Base-by-base conservation (phyloP, 179 eudicot species). In the Spergularia azorica region DNA sequence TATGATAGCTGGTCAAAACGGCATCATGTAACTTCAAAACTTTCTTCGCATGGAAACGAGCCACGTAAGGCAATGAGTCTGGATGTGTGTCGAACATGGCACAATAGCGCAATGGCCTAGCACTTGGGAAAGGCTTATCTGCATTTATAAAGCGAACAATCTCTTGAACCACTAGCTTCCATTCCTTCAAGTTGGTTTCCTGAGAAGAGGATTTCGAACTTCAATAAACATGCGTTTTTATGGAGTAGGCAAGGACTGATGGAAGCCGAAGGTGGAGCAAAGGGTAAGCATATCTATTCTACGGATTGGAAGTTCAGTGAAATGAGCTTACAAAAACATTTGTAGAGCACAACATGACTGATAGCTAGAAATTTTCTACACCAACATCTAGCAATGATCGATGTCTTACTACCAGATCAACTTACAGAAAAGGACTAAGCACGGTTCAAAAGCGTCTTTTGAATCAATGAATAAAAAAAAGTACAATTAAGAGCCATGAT, bases 21-120 rank as follows among this genome's bases (percentile, higher is more conserved):
- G 97, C 98, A 79, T 93, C 97, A 79, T 86, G 90, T 80, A 93
- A 88, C 80, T 89, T 95, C 58, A 91, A 83, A 74, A 91, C 85
- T 83, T 92, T 93, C 78, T 90, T 95, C 50, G 98, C 97, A 87
- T 95, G 97, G 66, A 87, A 95, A 75, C 97, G 94, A 43, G 95
- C 89, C 36, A 95, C 87, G 63, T 74, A 85, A 0, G 92, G 88
- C 79, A 88, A 84, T 50, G 98, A 95, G 62, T 89, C 88, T 67
- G 92, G 91, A 80, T 86, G 85, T 11, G 97, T 81, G 80, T 95
- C 98, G 77, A 95, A 86, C 76, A 79, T 76, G 60, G 91, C 79
- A 86, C 92, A 91, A 76, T 93, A 93, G 59, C 98, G 91, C 80
- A 91, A 70, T 13, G 98, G 97, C 79, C 93, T 82, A 63, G 66